A percentile compares a stretch with the other conserved stretches of the same genome.
Conservation (phyloP, 2,329 filamentous ascomycete species). For the Whalleya microplaca region DNA sequence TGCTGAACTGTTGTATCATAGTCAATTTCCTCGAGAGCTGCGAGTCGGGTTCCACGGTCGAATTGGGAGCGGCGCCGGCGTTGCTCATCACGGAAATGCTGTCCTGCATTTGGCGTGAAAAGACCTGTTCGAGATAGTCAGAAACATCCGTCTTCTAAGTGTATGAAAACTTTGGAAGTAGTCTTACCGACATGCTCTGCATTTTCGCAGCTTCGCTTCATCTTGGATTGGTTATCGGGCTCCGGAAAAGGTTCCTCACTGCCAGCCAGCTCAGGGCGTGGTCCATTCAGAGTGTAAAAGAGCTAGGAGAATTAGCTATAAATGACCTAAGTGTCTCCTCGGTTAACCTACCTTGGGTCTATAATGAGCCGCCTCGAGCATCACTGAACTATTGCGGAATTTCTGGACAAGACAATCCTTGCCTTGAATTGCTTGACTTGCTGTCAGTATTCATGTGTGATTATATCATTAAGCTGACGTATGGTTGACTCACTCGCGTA, state of each 20-base stretch:
- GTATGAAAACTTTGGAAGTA: not conserved
- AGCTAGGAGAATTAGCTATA: slow-evolving; percentile 43
- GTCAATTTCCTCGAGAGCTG: slow-evolving; percentile 66
- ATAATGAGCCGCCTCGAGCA: slow-evolving; percentile 81
- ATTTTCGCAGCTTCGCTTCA: slow-evolving; percentile 85
- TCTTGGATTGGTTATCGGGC: slow-evolving; percentile 84
- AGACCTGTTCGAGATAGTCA: slow-evolving; percentile 56
- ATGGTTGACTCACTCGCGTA: slow-evolving; percentile 76
- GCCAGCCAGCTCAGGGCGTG: slow-evolving; percentile 60
- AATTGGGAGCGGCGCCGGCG: slow-evolving; percentile 77
- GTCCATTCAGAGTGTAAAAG: slow-evolving; percentile 55
- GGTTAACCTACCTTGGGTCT: slow-evolving; percentile 71
- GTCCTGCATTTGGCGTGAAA: slow-evolving; percentile 78
- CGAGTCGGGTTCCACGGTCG: slow-evolving; percentile 78
- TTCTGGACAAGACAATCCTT: slow-evolving; percentile 90
- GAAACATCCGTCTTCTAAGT: not conserved
- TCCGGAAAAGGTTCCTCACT: slow-evolving; percentile 75
- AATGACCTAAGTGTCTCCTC: not conserved
- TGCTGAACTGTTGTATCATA: slow-evolving; percentile 50
- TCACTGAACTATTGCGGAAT: slow-evolving; percentile 95
- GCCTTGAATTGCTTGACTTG: slow-evolving; percentile 77
- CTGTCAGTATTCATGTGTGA: slow-evolving; percentile 31
- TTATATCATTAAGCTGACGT: not conserved
- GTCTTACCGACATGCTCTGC: slow-evolving; percentile 78
- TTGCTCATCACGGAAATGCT: slow-evolving; percentile 75